A percentile compares a stretch with the other conserved stretches of the same genome.
Evolutionary conservation across 2,329 filamentous ascomycete genomes (phyloP).

Genomic region (Hypoxylon sp.): DNA sequence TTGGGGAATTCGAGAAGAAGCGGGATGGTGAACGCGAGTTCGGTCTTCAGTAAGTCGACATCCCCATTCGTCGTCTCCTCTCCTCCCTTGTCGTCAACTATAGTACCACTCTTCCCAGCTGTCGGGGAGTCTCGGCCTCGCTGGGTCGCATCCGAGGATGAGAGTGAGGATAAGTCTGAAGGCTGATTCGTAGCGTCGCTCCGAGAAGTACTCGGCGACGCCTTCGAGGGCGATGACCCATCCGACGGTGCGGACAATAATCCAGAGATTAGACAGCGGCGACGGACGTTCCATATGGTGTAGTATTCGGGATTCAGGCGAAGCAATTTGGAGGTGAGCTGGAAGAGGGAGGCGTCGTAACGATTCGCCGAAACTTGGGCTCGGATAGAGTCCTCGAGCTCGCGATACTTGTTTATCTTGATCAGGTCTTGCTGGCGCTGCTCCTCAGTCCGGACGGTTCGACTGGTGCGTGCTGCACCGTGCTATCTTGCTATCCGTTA

Average conservation of each 20-base stretch:
- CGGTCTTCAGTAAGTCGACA: conserved; percentile 72
- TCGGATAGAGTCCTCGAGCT: conserved; percentile 76
- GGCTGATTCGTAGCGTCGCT: conserved; percentile 70
- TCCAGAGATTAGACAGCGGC: conserved; percentile 73
- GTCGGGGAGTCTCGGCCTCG: conserved; percentile 62
- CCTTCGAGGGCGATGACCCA: conserved; percentile 65
- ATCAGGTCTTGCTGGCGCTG: conserved; percentile 77
- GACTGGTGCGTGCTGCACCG: conserved; percentile 79
- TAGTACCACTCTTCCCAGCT: conserved; percentile 66
- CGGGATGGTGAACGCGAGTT: conserved; percentile 85
- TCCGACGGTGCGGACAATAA: conserved; percentile 64
- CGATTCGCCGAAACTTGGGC: conserved; percentile 64
- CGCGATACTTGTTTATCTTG: conserved; percentile 81
- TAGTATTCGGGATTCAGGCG: conserved; percentile 88
- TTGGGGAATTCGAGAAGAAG: conserved; percentile 90
- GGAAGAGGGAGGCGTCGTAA: conserved; percentile 70
- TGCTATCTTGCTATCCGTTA: conserved; percentile 68
- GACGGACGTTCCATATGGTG: conserved; percentile 90
- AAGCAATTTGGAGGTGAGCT: conserved; percentile 78
- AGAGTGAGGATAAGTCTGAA: conserved; percentile 70
- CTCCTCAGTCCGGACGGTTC: conserved; percentile 72
- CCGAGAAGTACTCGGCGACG: conserved; percentile 66
- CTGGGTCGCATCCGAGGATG: conserved; percentile 65
- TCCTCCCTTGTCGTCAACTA: conserved; percentile 56
- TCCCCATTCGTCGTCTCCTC: conserved; percentile 42